These are phyloP conservation scores for Stropharia rugosoannulata DNA, from an alignment of 768 basidiomycete species.

Conservation along the genomic window DNA sequence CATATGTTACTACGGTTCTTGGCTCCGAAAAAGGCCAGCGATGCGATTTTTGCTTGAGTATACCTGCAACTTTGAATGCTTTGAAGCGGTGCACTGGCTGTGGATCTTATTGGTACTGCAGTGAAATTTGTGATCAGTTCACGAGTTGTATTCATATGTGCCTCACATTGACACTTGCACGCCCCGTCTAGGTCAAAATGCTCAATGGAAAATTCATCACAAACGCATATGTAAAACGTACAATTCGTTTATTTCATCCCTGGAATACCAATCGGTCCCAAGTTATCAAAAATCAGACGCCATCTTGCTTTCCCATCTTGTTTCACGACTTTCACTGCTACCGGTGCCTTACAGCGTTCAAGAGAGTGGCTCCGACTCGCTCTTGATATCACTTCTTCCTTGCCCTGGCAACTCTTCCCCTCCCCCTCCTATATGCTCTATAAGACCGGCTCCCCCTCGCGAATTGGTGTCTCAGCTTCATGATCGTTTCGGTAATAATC, in stretches of 20 bases:
- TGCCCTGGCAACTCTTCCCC: constrained; percentile 27
- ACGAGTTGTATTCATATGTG: constrained; percentile 2
- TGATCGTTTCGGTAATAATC: constrained; percentile 75
- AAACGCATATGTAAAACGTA: constrained; percentile 65
- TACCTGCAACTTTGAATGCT: constrained; percentile 22
- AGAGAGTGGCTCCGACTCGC: constrained; percentile 6
- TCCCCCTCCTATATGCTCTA: constrained; percentile 31
- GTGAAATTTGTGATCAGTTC: constrained; percentile 48
- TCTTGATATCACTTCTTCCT: constrained; percentile 29
- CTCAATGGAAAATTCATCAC: constrained; percentile 68
- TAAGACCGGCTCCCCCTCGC: constrained; percentile 24
- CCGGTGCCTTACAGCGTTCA: constrained; percentile 16
- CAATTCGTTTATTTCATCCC: constrained; percentile 44
- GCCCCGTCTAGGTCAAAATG: constrained; percentile 54
- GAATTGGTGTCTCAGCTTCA: constrained; percentile 38
- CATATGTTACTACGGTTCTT: constrained; percentile 50
- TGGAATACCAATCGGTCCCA: constrained; percentile 45
- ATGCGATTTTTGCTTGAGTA: constrained; percentile 64
- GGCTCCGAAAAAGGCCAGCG: constrained; percentile 57
- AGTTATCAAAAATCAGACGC: constrained; percentile 59
- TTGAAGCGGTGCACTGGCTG: constrained; percentile 67
- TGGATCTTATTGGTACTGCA: constrained; percentile 74
- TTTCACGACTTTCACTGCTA: constrained; percentile 38
- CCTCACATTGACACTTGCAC: constrained; percentile 4
- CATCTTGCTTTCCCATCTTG: constrained; percentile 61